phyloP scores from a whole-genome alignment of 2,329 filamentous ascomycete genomes.

The Cercospora beticola region DNA sequence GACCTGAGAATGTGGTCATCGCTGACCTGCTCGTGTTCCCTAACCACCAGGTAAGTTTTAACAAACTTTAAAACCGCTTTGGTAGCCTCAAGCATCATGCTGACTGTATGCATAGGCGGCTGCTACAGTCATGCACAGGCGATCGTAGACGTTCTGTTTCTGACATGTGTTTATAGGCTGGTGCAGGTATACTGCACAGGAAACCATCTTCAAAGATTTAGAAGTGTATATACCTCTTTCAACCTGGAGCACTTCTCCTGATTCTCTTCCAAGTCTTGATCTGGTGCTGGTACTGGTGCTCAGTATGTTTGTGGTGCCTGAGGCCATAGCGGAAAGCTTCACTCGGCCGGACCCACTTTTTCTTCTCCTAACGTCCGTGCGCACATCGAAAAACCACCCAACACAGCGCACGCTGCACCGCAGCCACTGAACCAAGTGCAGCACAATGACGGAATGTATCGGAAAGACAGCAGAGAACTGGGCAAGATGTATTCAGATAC shows the following conservation, averaged over 20 bases:
- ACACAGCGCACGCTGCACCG: no score
- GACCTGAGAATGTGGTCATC: constrained; percentile 85
- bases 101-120: constrained; percentile 18
- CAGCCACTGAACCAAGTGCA: no score
- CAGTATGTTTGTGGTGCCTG: no score
- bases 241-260: not conserved
- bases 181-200: constrained; percentile 11
- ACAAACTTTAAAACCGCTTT: constrained; percentile 44
- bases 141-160: constrained; percentile 2
- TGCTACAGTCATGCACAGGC: constrained; percentile 19
- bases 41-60: constrained; percentile 74
- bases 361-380: no score
- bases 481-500: no score
- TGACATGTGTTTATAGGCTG: constrained; percentile 2
- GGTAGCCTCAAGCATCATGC: constrained; percentile 27
- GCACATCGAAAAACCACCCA: no score
- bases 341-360: no score
- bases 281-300: no score
- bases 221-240: not conserved
- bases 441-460: no score
- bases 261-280: not conserved
- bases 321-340: no score
- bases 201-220: constrained; percentile 4
- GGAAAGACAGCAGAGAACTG: no score
- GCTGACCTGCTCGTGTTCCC: constrained; percentile 86